Conservation (phyloP, 2,329 filamentous ascomycete genomes). For the Monosporascus sp. region DNA sequence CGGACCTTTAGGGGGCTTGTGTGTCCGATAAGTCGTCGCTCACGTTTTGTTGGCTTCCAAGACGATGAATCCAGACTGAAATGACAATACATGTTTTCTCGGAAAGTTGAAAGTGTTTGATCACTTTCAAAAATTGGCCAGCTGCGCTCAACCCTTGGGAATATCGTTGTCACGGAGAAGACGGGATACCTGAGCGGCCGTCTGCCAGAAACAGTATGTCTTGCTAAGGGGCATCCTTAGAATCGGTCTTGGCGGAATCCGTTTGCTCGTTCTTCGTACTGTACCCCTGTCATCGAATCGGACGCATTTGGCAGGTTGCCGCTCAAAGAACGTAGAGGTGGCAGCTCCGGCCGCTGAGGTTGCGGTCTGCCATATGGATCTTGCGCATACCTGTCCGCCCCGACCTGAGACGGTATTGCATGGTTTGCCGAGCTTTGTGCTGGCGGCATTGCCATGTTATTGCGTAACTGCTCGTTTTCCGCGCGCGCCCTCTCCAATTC, state of each 20-base stretch:
- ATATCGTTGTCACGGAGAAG: too few species aligned
- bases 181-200: too few species aligned
- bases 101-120: too few species aligned
- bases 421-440: slow-evolving; percentile 15
- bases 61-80: too few species aligned
- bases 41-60: too few species aligned
- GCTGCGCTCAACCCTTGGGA: too few species aligned
- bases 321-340: slow-evolving; percentile 50
- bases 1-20: background rate
- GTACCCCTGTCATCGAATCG: slow-evolving; percentile 62
- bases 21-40: too few species aligned
- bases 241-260: slow-evolving; percentile 39
- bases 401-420: slow-evolving; percentile 20
- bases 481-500: slow-evolving; percentile 43
- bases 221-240: slow-evolving; percentile 2
- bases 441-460: slow-evolving; percentile 19
- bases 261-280: slow-evolving; percentile 50
- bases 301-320: slow-evolving; percentile 38
- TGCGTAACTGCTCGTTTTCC: slow-evolving; percentile 44
- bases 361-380: slow-evolving; percentile 22
- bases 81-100: too few species aligned
- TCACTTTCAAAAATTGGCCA: too few species aligned
- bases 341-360: slow-evolving; percentile 43
- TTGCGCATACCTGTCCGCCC: slow-evolving; percentile 25
- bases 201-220: too few species aligned